These are phyloP conservation scores for Psidium friedrichsthalianum DNA, from an alignment of 345 rosid species.

Conservation along the genomic window DNA sequence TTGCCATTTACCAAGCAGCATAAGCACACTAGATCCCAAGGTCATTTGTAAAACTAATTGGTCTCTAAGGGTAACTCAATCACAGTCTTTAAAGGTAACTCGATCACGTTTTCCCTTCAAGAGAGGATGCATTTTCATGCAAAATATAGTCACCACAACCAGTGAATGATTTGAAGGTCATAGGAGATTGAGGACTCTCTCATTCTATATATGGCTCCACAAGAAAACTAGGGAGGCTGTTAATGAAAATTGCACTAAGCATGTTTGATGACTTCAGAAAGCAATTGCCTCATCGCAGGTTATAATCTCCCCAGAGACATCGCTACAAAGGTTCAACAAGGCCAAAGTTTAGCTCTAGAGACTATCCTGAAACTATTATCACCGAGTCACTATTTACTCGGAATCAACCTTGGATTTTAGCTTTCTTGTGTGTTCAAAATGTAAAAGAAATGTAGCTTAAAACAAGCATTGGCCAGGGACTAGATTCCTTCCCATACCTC, in stretches of 20 bases:
- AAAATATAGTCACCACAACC: background rate
- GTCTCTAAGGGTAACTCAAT: background rate
- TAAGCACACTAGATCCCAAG: background rate
- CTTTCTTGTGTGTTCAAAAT: background rate
- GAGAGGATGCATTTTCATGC: background rate
- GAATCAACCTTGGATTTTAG: background rate
- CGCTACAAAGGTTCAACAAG: background rate
- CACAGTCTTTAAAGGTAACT: background rate
- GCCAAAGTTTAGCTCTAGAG: background rate
- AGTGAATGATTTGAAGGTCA: background rate
- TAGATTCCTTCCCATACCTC: slow-evolving; percentile 27
- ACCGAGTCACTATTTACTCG: background rate
- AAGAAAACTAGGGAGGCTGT: background rate
- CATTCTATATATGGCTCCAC: background rate
- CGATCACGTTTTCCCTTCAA: background rate
- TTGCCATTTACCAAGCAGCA: background rate
- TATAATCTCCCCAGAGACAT: background rate
- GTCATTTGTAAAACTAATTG: background rate
- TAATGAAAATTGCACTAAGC: background rate
- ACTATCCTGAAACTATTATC: background rate
- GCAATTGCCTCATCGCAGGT: background rate
- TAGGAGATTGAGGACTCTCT: background rate
- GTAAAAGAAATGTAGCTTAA: background rate
- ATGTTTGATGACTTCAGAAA: background rate
- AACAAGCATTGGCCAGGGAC: background rate